Evolutionary conservation across 2,329 filamentous ascomycete genomes (phyloP), one percentile per base, ranked within the genome.

Genomic region (Colletotrichum zoysiae): DNA sequence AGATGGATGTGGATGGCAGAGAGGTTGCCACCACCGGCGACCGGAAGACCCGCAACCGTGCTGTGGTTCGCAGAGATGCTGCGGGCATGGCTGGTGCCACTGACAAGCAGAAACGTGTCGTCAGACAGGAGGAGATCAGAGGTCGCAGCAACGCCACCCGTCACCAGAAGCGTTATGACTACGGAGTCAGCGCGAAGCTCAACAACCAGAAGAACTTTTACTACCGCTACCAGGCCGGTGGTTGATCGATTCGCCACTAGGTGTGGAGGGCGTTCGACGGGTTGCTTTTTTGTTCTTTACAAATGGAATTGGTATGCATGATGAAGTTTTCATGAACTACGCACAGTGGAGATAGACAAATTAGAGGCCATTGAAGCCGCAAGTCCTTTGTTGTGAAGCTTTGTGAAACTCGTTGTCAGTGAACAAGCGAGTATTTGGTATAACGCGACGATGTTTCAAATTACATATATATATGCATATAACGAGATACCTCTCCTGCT

Each of bases 1-100:
- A 78, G 16, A 82, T 82, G 59, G 84, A 85, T 11, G 78, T 78
- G 9, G 77, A 79, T 61, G 75, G 74, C 20, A 76, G 78, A n/a
- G 81, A 82, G 67, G 75, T 86, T 16, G 77, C 78, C 23, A 78
- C 77, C 59, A 78, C 78, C 50, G 81, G 82, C 62, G 57, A 67
- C 18, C 66, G 42, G 26, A 55, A 55, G 48, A 56, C 71, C 48
- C 79, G 82, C 64, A 83, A 83, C 71, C 85, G 88, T 55, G 87
- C 88, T 23, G 79, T 93, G 30, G 84, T 91, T 56, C 90, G 87
- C 64, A 90, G 94, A 73, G 91, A 90, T 26, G 91, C 94, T 74
- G 92, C 88, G 40, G 94, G 94, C 55, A 93, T 97, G 92, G 79
- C 91, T 57, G 93, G 94, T 56, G 93, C 94, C 8, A 90, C 89